These are phyloP conservation scores for Paspalum vaginatum DNA, from an alignment of 176 grass and related monocot genomes.

Conservation along the genomic window DNA sequence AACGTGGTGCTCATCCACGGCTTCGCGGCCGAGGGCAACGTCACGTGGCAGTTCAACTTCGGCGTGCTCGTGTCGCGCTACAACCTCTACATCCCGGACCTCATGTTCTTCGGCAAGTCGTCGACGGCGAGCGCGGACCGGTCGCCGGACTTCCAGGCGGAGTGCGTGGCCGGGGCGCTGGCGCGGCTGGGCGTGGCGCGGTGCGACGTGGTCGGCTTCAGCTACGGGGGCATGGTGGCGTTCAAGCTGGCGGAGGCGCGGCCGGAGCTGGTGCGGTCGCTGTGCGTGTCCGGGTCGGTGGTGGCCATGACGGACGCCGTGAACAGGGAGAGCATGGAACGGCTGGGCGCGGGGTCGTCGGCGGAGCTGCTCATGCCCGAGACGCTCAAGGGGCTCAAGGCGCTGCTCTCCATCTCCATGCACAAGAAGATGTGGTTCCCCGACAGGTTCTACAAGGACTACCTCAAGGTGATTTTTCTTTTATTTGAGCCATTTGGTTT, in stretches of 20 bases:
- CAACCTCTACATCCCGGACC: slow-evolving; percentile 90
- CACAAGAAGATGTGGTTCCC: slow-evolving; percentile 89
- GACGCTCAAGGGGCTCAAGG: slow-evolving; percentile 76
- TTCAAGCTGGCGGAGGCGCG: slow-evolving; percentile 88
- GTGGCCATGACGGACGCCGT: slow-evolving; percentile 90
- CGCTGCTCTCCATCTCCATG: slow-evolving; percentile 73
- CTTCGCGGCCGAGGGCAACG: slow-evolving; percentile 84
- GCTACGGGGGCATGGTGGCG: slow-evolving; percentile 95
- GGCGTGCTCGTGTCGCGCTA: slow-evolving; percentile 73
- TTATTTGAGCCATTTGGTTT: neutral
- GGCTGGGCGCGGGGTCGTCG: slow-evolving; percentile 62
- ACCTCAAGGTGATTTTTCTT: slow-evolving; percentile 60
- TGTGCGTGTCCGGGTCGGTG: slow-evolving; percentile 76
- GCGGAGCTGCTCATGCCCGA: slow-evolving; percentile 83
- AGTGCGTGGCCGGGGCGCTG: slow-evolving; percentile 65
- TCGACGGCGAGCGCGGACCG: slow-evolving; percentile 54
- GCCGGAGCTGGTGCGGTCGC: slow-evolving; percentile 70
- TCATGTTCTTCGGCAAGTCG: slow-evolving; percentile 83
- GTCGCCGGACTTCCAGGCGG: slow-evolving; percentile 83
- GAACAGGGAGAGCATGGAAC: slow-evolving; percentile 57
- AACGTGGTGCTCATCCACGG: slow-evolving; percentile 83
- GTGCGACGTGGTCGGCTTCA: slow-evolving; percentile 90
- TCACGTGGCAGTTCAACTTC: slow-evolving; percentile 98
- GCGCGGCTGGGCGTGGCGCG: slow-evolving; percentile 62
- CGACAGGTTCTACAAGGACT: slow-evolving; percentile 78